These are phyloP conservation scores for Cryptococcus deneoformans DNA, from an alignment of 1,284 basidiomycete genomes.

Conservation along the genomic window DNA sequence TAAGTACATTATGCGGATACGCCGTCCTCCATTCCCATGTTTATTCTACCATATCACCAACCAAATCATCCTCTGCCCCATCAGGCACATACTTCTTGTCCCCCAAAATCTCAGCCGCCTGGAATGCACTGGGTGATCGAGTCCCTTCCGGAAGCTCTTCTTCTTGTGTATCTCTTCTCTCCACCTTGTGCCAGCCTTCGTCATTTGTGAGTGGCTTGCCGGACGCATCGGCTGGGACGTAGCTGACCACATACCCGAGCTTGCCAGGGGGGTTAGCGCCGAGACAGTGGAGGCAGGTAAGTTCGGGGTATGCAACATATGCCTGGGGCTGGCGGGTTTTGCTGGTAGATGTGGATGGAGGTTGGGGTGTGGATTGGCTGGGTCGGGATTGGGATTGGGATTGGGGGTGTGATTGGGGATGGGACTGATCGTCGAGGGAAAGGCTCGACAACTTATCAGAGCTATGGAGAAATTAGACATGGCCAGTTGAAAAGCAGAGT, in stretches of 20 bases:
- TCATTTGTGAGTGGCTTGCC: neutral
- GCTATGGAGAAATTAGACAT: too few species aligned
- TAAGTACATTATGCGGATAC: neutral
- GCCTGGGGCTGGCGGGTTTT: neutral
- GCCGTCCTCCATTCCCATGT: neutral
- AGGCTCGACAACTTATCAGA: too few species aligned
- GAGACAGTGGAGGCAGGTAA: constrained; percentile 17
- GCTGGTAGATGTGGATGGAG: neutral
- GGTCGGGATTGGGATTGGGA: too few species aligned
- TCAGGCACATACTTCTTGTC: constrained; percentile 11
- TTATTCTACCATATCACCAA: neutral
- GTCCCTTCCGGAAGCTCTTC: constrained; percentile 2
- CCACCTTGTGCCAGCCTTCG: neutral
- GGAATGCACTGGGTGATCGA: constrained; percentile 7
- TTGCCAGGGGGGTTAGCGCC: constrained; percentile 16
- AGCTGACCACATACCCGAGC: constrained; percentile 14
- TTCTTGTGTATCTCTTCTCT: neutral
- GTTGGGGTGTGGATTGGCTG: neutral
- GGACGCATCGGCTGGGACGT: constrained; percentile 4
- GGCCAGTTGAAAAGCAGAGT: too few species aligned
- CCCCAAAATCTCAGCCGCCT: constrained; percentile 6
- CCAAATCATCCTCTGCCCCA: constrained; percentile 9
- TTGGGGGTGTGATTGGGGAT: too few species aligned
- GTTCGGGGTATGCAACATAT: constrained; percentile 14
- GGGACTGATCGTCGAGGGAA: too few species aligned